Base-by-base conservation (phyloP, 768 basidiomycete genomes). In the Dentipellis sp. region DNA sequence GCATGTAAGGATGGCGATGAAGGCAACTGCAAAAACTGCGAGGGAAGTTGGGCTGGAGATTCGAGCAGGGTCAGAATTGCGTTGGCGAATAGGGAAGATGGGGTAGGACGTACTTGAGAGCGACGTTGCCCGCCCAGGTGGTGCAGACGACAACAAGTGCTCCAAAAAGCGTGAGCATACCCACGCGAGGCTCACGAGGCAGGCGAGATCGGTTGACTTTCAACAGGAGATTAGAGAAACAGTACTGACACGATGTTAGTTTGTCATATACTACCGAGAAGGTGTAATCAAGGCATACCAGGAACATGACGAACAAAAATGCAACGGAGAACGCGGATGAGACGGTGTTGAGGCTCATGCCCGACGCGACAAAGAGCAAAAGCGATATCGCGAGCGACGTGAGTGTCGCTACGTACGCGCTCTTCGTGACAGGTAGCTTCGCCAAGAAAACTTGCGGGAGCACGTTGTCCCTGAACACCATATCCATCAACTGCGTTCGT, bases 251-350 rank as follows among this genome's bases (percentile, higher is more conserved):
- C 3, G 29, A 29, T 29, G 29, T 29, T 29, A 29, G 6, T 6
- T 29, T 29, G 29, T 6, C 6, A 29, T 29, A 29, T 29, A 29
- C 6, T 12, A 62, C 39, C 10, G 52, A 59, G 22, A 53, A 62
- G n/a, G 16, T 45, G 42, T 19, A 7, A 29, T 29, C 3, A 29
- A 6, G 29, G 29, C 29, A 23, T 49, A 62, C 61, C 23, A 60
- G 54, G 36, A 62, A 19, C 11, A 62, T 39, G 16, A 56, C 56
- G n/a, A 57, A 60, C 42, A 62, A 56, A 12, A 62, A 62, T 3
- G 61, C 49, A n/a, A 62, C 47, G 3, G 61, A 62, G 47, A 62
- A 62, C 8, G 60, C 54, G 10, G 57, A 62, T n/a, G 61, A 62
- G 14, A 58, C 56, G 1, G 56, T 60, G 21, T 45, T 51, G 16